These are phyloP conservation scores for Rhizopogon vinicolor DNA, from an alignment of 768 basidiomycete genomes.

Conservation along the genomic window DNA sequence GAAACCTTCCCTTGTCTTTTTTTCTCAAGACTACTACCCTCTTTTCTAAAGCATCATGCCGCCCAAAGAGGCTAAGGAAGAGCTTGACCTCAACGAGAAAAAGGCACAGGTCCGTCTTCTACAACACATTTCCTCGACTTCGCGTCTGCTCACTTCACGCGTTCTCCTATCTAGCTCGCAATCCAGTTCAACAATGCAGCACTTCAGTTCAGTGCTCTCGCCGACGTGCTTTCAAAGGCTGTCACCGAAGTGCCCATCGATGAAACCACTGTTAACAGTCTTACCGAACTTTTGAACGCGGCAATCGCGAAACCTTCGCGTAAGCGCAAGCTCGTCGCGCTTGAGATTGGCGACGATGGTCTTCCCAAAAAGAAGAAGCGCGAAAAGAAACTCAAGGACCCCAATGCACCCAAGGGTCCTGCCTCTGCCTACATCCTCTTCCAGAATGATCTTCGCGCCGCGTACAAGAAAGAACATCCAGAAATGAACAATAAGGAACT, in stretches of 20 bases:
- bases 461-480: slow-evolving; percentile 63
- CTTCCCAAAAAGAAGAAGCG: slow-evolving; percentile 30
- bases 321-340: slow-evolving; percentile 46
- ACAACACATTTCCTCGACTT: slow-evolving; percentile 1
- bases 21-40: slow-evolving; percentile 8
- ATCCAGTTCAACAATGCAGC: slow-evolving; percentile 52
- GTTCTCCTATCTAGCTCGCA: slow-evolving; percentile 43
- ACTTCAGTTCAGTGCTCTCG: slow-evolving; percentile 56
- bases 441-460: slow-evolving; percentile 85
- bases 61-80: slow-evolving; percentile 22
- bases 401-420: slow-evolving; percentile 92
- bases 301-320: slow-evolving; percentile 29
- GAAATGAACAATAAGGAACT: slow-evolving; percentile 67
- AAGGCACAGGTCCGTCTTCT: slow-evolving; percentile 25
- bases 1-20: slow-evolving; percentile 34
- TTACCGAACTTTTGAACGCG: slow-evolving; percentile 21
- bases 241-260: slow-evolving; percentile 35
- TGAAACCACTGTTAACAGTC: slow-evolving; percentile 16
- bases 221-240: slow-evolving; percentile 54
- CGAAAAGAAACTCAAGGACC: slow-evolving; percentile 73
- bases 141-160: not conserved
- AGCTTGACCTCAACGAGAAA: slow-evolving; percentile 20
- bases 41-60: slow-evolving; percentile 19
- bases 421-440: slow-evolving; percentile 90
- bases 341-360: slow-evolving; percentile 33